These are phyloP conservation scores for Arthroderma uncinatum DNA, from an alignment of 2,329 filamentous ascomycete genomes.

Conservation along the genomic window DNA sequence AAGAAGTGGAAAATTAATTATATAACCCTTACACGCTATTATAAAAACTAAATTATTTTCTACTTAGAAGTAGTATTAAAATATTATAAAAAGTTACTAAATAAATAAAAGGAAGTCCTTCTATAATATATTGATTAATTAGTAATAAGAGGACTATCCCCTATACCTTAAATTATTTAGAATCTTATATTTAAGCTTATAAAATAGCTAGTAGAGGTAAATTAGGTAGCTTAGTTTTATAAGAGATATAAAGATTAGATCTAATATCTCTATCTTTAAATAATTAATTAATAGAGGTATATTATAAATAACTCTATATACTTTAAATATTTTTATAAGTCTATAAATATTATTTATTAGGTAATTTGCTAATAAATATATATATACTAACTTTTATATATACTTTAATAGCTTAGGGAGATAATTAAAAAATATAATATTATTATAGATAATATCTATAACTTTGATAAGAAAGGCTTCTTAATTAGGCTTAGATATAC, in stretches of 20 bases:
- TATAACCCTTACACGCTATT: too few relatives aligned
- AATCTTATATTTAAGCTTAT: not conserved
- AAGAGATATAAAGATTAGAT: not conserved
- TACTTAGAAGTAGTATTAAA: not conserved
- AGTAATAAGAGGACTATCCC: not conserved
- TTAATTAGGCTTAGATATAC: too few relatives aligned
- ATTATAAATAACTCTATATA: not conserved
- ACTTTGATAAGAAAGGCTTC: too few relatives aligned
- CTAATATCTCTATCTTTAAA: not conserved
- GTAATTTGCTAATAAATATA: not conserved
- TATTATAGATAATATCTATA: not conserved
- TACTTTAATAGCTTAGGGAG: too few relatives aligned
- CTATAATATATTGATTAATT: not conserved
- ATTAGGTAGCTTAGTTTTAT: not conserved
- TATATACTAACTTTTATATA: not conserved
- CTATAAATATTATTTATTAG: not conserved
- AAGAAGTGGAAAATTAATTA: too few relatives aligned
- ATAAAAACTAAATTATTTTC: not conserved
- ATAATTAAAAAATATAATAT: too few relatives aligned
- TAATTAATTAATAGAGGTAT: too few relatives aligned
- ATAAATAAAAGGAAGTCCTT: not conserved
- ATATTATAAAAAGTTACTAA: not conserved
- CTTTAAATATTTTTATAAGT: not conserved
- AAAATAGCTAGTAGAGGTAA: not conserved
- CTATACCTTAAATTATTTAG: not conserved